Evolutionary conservation across 768 basidiomycete species (phyloP).

Genomic region (Lactifluus hygrophoroides): DNA sequence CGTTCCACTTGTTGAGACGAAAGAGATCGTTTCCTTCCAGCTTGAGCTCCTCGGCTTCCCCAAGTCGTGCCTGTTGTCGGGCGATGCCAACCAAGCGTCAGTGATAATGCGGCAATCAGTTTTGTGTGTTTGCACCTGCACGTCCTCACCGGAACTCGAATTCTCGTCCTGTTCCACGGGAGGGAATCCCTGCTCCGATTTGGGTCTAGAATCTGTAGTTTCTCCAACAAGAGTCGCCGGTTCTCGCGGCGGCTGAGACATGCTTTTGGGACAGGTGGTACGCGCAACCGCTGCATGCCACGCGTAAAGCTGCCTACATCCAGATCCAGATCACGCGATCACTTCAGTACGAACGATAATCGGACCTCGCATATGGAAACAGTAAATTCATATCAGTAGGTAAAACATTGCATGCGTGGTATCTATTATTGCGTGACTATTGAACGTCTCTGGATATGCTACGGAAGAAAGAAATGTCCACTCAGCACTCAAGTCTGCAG

Average conservation of each 20-base stretch:
- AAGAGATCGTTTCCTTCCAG: conserved; percentile 69
- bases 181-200: background rate
- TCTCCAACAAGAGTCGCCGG: background rate
- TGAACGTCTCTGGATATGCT: background rate
- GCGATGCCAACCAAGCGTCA: background rate
- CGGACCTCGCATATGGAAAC: background rate
- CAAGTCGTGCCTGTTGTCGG: conserved; percentile 35
- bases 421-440: background rate
- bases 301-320: no score
- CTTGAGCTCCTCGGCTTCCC: conserved; percentile 56
- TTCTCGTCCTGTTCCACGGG: background rate
- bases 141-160: background rate
- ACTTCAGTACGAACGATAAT: no score
- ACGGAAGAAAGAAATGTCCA: background rate
- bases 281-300: background rate
- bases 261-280: background rate
- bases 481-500: conserved; percentile 8
- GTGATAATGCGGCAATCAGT: no score
- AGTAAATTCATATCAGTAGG: background rate
- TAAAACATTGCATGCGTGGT: background rate
- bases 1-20: conserved; percentile 53
- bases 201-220: background rate
- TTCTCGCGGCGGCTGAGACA: background rate
- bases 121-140: no score
- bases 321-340: background rate